Conservation (phyloP, 768 basidiomycete genomes). For the Tremella fuciformis region DNA sequence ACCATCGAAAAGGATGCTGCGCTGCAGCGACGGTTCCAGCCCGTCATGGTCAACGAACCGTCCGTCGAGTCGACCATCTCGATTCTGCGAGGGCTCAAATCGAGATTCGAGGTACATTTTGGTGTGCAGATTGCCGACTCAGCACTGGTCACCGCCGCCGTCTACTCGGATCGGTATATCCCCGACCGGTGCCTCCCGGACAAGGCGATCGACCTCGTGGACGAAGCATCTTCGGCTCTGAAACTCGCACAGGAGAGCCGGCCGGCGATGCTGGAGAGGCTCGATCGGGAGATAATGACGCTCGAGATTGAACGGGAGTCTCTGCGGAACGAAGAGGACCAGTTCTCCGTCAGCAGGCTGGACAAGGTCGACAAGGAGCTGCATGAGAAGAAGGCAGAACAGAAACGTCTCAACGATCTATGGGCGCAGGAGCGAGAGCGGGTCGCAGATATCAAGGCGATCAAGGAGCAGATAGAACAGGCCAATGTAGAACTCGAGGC, state of each 20-base stretch:
- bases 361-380: conserved; percentile 66
- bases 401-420: conserved; percentile 60
- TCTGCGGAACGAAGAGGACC: conserved; percentile 80
- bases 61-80: conserved; percentile 62
- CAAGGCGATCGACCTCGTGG: conserved; percentile 75
- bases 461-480: conserved; percentile 63
- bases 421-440: conserved; percentile 61
- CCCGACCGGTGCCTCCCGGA: conserved; percentile 84
- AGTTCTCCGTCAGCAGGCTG: conserved; percentile 73
- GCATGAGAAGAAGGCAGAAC: conserved; percentile 62
- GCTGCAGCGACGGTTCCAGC: conserved; percentile 85
- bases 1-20: conserved; percentile 90
- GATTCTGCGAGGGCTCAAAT: conserved; percentile 79
- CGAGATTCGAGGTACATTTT: conserved; percentile 85
- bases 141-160: conserved; percentile 83
- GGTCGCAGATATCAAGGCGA: conserved; percentile 49
- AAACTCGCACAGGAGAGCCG: conserved; percentile 78
- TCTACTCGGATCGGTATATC: conserved; percentile 79
- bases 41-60: conserved; percentile 82
- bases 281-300: conserved; percentile 79
- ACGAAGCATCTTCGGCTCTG: conserved; percentile 84
- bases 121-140: conserved; percentile 87
- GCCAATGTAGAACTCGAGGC: conserved; percentile 83
- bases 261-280: conserved; percentile 75
- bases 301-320: conserved; percentile 86